Evolutionary conservation across 371 early-diverging fungal genomes (phyloP).

Genomic region (Syncephalastrum racemosum): DNA sequence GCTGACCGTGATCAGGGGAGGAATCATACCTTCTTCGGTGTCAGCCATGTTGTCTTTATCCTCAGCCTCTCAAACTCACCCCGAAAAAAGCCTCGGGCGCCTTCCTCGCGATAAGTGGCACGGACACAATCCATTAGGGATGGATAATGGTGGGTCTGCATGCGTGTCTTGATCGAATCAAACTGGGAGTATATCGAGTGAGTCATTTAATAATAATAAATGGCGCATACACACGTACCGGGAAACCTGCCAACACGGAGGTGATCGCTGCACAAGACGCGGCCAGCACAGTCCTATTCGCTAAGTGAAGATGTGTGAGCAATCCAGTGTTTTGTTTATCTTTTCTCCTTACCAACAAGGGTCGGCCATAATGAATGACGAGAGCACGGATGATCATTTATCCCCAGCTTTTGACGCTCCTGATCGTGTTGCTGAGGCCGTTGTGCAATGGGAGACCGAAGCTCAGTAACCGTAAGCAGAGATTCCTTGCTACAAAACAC

Average conservation of each 20-base stretch:
- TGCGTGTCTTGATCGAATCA: constrained; percentile 79
- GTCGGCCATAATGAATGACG: too few species aligned
- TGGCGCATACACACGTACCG: constrained; percentile 34
- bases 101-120: constrained; percentile 69
- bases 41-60: not conserved
- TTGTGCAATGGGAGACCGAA: too few species aligned
- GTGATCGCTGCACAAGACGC: constrained; percentile 63
- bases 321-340: not conserved
- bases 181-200: constrained; percentile 40
- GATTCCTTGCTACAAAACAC: too few species aligned
- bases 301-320: constrained; percentile 17
- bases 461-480: too few species aligned
- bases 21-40: constrained; percentile 56
- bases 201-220: constrained; percentile 1
- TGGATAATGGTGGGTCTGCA: constrained; percentile 76
- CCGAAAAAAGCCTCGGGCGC: constrained; percentile 72
- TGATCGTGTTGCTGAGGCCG: too few species aligned
- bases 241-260: constrained; percentile 62
- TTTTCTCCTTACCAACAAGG: constrained; percentile 10
- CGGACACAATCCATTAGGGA: constrained; percentile 67
- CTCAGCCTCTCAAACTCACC: constrained; percentile 23
- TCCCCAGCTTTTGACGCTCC: too few species aligned
- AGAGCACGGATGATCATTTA: too few species aligned
- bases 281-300: constrained; percentile 60
- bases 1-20: constrained; percentile 74